These are phyloP conservation scores for Phytophthora sansomeana DNA, from an alignment of 352 stramenopile species.

Conservation along the genomic window DNA sequence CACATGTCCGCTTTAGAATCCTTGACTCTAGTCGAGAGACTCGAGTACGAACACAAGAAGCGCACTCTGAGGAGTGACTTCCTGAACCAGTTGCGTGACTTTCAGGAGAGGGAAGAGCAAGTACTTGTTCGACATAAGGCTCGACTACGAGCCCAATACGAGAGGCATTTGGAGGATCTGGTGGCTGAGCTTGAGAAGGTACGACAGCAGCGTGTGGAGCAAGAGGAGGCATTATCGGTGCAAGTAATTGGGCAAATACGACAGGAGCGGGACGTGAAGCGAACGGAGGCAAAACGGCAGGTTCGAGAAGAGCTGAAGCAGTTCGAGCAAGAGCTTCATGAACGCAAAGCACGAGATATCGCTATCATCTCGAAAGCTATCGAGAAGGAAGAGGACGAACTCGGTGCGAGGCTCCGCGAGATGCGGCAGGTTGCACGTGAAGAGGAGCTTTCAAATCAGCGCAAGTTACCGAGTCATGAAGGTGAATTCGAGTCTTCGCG, in stretches of 20 bases:
- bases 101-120: conserved; percentile 76
- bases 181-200: conserved; percentile 66
- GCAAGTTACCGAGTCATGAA: conserved; percentile 1
- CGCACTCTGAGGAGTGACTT: conserved; percentile 68
- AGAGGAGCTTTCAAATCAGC: conserved; percentile 40
- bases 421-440: conserved; percentile 46
- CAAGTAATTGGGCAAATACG: conserved; percentile 64
- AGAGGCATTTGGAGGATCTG: conserved; percentile 71
- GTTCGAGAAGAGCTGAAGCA: conserved; percentile 60
- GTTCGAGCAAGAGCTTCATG: conserved; percentile 55
- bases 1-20: conserved; percentile 64
- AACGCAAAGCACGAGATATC: conserved; percentile 55
- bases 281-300: conserved; percentile 51
- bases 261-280: conserved; percentile 58
- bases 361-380: conserved; percentile 48
- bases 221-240: conserved; percentile 61
- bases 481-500: background rate
- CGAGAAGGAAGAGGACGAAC: conserved; percentile 58
- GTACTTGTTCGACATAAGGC: conserved; percentile 73
- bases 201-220: conserved; percentile 61
- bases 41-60: conserved; percentile 85
- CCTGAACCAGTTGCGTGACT: conserved; percentile 66
- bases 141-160: conserved; percentile 65
- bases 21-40: conserved; percentile 52
- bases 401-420: conserved; percentile 40